A percentile compares a stretch with the other conserved stretches of the same genome.
Evolutionary conservation across 2,329 filamentous ascomycete genomes (phyloP).

Genomic region (Kalaharituber pfeilii): DNA sequence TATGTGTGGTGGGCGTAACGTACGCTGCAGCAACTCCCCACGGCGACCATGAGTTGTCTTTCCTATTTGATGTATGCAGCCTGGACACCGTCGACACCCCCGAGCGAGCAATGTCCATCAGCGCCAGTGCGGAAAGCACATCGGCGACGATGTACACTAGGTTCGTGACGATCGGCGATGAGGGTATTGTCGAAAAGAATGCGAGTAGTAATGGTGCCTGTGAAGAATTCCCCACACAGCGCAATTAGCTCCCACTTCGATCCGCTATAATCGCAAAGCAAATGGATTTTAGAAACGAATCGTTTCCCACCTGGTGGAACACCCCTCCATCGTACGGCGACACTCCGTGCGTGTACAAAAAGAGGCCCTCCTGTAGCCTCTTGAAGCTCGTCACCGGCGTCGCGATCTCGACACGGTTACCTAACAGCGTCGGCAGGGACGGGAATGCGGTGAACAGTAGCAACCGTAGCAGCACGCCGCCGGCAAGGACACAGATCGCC

Average conservation of each 20-base stretch:
- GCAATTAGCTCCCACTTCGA: background rate
- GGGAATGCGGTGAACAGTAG: conserved; percentile 68
- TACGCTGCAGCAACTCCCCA: conserved; percentile 64
- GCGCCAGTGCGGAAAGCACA: conserved; percentile 60
- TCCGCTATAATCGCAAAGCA: background rate
- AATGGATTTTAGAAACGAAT: too few relatives aligned
- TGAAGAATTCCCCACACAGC: conserved; percentile 36
- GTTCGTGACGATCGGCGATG: conserved; percentile 56
- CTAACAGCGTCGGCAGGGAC: conserved; percentile 64
- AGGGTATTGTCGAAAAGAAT: conserved; percentile 74
- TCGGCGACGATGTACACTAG: conserved; percentile 69
- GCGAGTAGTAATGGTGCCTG: conserved; percentile 80
- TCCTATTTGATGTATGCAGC: conserved; percentile 61
- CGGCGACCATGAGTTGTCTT: conserved; percentile 55
- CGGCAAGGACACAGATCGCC: conserved; percentile 41
- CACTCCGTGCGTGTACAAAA: conserved; percentile 88
- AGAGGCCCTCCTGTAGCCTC: conserved; percentile 87
- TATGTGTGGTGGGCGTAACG: conserved; percentile 23
- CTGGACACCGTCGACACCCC: conserved; percentile 58
- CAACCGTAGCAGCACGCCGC: conserved; percentile 61
- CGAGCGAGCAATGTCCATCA: conserved; percentile 64
- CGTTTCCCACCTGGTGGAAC: conserved; percentile 42
- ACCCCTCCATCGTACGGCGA: conserved; percentile 93
- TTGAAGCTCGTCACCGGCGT: conserved; percentile 98
- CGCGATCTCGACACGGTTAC: conserved; percentile 84